Evolutionary conservation across 192 early-diverging fungal genomes (phyloP).

Genomic region (Podochytrium sp.): DNA sequence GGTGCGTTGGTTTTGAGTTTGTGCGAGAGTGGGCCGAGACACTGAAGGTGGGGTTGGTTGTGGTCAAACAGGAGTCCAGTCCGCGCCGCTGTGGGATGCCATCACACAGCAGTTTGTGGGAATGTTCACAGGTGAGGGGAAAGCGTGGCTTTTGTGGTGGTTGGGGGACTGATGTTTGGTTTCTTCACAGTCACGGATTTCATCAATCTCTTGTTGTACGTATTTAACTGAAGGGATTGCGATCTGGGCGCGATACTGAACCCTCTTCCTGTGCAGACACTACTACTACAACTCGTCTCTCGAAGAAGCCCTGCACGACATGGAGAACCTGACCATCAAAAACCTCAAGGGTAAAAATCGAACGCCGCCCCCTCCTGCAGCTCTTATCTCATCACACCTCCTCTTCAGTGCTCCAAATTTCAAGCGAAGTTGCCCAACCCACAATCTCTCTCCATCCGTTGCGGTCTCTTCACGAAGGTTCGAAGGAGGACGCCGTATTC

Average conservation of each 20-base stretch:
- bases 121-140: conserved; percentile 89
- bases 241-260: too few relatives aligned
- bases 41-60: too few relatives aligned
- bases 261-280: conserved; percentile 36
- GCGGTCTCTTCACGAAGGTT: conserved; percentile 79
- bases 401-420: conserved; percentile 12
- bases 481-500: background rate
- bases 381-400: conserved; percentile 57
- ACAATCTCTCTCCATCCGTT: conserved; percentile 83
- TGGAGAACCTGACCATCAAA: conserved; percentile 78
- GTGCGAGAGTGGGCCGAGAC: too few relatives aligned
- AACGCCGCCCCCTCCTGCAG: too few relatives aligned
- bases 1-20: too few relatives aligned
- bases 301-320: conserved; percentile 81
- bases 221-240: too few relatives aligned
- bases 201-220: conserved; percentile 87
- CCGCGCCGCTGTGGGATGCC: conserved; percentile 91
- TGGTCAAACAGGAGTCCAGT: conserved; percentile 77
- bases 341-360: conserved; percentile 61
- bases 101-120: conserved; percentile 80
- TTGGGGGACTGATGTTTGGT: background rate
- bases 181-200: conserved; percentile 78
- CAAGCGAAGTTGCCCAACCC: conserved; percentile 25
- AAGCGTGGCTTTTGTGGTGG: background rate
- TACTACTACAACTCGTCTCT: conserved; percentile 73